Percentiles rank a stretch among this genome's conserved stretches.
phyloP scores from a whole-genome alignment of 352 stramenopile genomes.

The Phytophthora ohioensis region DNA sequence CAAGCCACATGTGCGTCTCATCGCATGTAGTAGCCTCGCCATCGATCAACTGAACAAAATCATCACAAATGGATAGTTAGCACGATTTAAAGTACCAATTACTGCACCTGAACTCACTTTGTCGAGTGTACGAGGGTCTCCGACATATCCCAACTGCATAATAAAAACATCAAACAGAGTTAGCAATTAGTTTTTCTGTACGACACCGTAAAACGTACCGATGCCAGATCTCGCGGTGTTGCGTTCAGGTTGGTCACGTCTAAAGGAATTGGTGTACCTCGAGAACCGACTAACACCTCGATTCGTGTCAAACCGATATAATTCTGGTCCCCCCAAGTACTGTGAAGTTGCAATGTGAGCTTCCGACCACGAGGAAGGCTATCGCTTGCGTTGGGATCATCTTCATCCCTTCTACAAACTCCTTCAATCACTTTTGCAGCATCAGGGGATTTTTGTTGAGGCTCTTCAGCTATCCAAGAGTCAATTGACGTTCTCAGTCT shows the following conservation, averaged over 20 bases:
- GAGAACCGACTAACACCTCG: constrained; percentile 63
- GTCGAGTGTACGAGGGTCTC: constrained; percentile 86
- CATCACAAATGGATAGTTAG: constrained; percentile 1
- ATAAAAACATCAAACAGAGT: neutral
- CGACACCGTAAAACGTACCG: constrained; percentile 45
- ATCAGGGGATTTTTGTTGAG: constrained; percentile 55
- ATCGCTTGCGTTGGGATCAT: constrained; percentile 17
- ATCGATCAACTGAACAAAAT: constrained; percentile 71
- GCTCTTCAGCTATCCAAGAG: constrained; percentile 55
- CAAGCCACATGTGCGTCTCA: constrained; percentile 92
- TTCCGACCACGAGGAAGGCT: constrained; percentile 53
- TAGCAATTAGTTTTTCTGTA: neutral
- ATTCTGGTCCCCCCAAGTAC: constrained; percentile 82
- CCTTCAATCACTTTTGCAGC: constrained; percentile 45
- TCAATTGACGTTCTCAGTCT: constrained; percentile 53
- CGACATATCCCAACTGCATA: constrained; percentile 70
- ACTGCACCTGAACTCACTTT: constrained; percentile 55
- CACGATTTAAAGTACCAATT: neutral
- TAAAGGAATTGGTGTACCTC: constrained; percentile 50
- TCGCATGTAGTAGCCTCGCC: constrained; percentile 84
- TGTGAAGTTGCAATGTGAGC: constrained; percentile 63
- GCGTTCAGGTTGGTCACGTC: constrained; percentile 62
- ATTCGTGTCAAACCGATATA: constrained; percentile 90
- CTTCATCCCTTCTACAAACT: constrained; percentile 18
- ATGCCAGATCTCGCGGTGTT: constrained; percentile 70